These are phyloP conservation scores for Hypericum perforatum DNA, from an alignment of 345 rosid species.

Conservation along the genomic window DNA sequence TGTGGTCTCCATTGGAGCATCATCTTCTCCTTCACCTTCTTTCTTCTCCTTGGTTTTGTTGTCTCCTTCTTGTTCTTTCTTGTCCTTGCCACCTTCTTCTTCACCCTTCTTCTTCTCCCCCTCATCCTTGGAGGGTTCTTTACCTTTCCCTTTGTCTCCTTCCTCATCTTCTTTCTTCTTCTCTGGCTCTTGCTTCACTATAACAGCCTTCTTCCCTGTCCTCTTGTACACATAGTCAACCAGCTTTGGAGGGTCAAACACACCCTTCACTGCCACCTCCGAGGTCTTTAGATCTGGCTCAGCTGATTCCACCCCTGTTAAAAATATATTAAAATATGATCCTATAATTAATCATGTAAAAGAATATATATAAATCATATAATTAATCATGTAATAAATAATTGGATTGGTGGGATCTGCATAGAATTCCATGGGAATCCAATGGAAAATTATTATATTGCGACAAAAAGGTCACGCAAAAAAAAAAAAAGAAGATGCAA, in stretches of 20 bases:
- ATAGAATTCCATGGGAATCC: too few relatives aligned
- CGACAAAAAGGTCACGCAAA: too few relatives aligned
- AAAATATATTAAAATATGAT: neutral
- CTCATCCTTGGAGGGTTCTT: neutral
- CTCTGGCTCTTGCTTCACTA: constrained; percentile 8
- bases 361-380: neutral
- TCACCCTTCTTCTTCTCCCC: neutral
- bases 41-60: neutral
- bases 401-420: too few relatives aligned
- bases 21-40: neutral
- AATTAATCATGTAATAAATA: neutral
- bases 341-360: too few relatives aligned
- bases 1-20: constrained; percentile 13
- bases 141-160: neutral
- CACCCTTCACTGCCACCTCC: constrained; percentile 43
- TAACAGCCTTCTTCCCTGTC: constrained; percentile 10
- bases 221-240: constrained; percentile 22
- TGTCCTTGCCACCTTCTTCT: neutral
- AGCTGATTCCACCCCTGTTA: constrained; percentile 38
- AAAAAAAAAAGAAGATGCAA: too few relatives aligned
- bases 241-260: constrained; percentile 35
- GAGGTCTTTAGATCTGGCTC: constrained; percentile 47
- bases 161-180: neutral
- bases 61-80: neutral
- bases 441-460: too few relatives aligned